Evolutionary conservation across 768 basidiomycete genomes (phyloP).

Genomic region (Russula brevipes): DNA sequence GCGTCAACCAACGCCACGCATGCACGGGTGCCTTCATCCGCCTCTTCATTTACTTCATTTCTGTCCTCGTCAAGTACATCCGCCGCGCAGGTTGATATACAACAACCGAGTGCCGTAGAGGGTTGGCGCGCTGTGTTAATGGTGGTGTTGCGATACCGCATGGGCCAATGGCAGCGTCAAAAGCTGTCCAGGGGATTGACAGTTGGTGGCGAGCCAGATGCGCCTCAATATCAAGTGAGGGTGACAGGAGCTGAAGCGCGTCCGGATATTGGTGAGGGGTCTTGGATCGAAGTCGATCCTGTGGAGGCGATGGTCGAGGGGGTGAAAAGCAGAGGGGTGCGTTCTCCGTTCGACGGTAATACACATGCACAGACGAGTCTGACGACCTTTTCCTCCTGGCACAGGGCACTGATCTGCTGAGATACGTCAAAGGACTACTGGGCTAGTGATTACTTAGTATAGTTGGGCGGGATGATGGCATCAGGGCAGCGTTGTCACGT

Average conservation of each 20-base stretch:
- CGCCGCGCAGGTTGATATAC: slow-evolving; percentile 32
- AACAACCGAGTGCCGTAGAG: slow-evolving; percentile 43
- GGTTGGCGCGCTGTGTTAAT: slow-evolving; percentile 80
- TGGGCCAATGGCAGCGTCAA: slow-evolving; percentile 50
- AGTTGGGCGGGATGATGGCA: too few relatives aligned
- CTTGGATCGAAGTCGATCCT: slow-evolving; percentile 36
- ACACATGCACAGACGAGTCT: neutral
- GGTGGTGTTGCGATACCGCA: slow-evolving; percentile 60
- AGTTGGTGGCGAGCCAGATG: slow-evolving; percentile 1
- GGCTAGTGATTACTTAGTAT: neutral
- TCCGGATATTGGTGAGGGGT: slow-evolving; percentile 32
- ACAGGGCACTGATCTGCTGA: slow-evolving; percentile 42
- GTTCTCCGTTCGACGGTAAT: neutral
- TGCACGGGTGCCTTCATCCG: slow-evolving; percentile 14
- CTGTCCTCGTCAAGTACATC: slow-evolving; percentile 30
- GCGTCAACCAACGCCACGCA: slow-evolving; percentile 14
- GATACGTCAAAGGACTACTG: slow-evolving; percentile 23
- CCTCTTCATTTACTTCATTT: slow-evolving; percentile 30
- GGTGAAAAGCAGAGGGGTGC: slow-evolving; percentile 70
- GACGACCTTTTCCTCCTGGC: slow-evolving; percentile 12
- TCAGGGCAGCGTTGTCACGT: too few relatives aligned
- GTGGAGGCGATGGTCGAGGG: slow-evolving; percentile 73
- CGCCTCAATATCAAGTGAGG: neutral
- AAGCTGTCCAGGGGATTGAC: slow-evolving; percentile 26
- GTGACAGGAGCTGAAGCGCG: slow-evolving; percentile 27